Conservation (phyloP, 495 filamentous ascomycete genomes). For the Penicillium crystallinum region DNA sequence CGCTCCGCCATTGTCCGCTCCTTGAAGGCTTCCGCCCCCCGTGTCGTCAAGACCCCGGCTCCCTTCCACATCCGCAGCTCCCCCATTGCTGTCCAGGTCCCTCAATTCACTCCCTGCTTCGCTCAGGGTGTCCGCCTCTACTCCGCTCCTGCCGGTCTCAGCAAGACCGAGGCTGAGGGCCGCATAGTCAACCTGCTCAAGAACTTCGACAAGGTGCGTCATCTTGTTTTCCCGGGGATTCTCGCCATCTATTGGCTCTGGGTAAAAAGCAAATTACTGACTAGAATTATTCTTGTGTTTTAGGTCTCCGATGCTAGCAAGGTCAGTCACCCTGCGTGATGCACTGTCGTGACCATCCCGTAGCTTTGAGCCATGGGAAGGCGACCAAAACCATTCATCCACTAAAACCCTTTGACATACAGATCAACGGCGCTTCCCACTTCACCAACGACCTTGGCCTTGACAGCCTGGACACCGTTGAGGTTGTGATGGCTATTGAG, state of each 20-base stretch:
- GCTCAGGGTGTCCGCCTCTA: slow-evolving; percentile 71
- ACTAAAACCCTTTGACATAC: slow-evolving; percentile 14
- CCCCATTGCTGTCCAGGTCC: slow-evolving; percentile 43
- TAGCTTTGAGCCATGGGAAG: neutral
- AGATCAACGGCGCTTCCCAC: slow-evolving; percentile 80
- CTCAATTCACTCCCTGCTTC: slow-evolving; percentile 45
- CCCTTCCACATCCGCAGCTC: slow-evolving; percentile 51
- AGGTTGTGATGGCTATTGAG: slow-evolving; percentile 99
- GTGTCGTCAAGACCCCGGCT: slow-evolving; percentile 50
- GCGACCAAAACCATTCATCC: slow-evolving; percentile 1
- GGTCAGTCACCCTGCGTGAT: slow-evolving; percentile 46
- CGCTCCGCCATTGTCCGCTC: slow-evolving; percentile 72
- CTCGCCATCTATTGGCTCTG: slow-evolving; percentile 6
- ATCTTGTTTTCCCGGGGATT: slow-evolving; percentile 7
- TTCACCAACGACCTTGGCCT: slow-evolving; percentile 94
- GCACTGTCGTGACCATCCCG: slow-evolving; percentile 5
- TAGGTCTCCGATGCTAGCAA: slow-evolving; percentile 72
- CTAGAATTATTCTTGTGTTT: slow-evolving; percentile 1
- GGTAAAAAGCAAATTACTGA: slow-evolving; percentile 13
- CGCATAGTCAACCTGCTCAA: slow-evolving; percentile 88
- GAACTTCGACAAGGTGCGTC: slow-evolving; percentile 93
- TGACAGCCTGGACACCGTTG: slow-evolving; percentile 95
- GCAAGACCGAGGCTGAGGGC: slow-evolving; percentile 80
- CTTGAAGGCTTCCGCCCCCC: slow-evolving; percentile 54
- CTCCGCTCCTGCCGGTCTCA: slow-evolving; percentile 71